phyloP scores from a whole-genome alignment of 78 protist genomes.

The Dictyostelium intermedium region DNA sequence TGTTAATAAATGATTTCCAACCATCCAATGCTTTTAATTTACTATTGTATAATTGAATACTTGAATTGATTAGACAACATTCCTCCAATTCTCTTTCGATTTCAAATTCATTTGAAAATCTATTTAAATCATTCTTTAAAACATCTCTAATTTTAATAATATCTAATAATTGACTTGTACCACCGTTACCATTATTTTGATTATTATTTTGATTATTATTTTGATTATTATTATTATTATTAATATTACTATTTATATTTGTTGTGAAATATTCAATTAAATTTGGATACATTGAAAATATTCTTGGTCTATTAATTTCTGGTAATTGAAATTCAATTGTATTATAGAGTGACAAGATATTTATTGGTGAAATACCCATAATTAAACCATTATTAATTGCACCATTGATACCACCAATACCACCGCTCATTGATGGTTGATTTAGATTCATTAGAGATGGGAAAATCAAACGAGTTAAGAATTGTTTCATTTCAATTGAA shows the following conservation, averaged over 20 bases:
- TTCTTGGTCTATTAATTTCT: constrained; percentile 29
- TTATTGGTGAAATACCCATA: not conserved
- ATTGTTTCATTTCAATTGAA: constrained; percentile 13
- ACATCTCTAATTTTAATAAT: not conserved
- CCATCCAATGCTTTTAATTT: constrained; percentile 33
- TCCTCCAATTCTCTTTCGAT: constrained; percentile 41
- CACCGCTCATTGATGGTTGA: not conserved
- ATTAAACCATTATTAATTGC: not conserved
- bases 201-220: not conserved
- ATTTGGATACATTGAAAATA: constrained; percentile 18
- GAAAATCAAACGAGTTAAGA: not conserved
- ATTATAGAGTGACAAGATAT: constrained; percentile 33
- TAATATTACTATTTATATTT: not conserved
- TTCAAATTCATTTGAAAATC: constrained; percentile 2
- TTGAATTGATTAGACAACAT: constrained; percentile 9
- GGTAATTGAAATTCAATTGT: constrained; percentile 21
- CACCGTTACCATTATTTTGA: not conserved
- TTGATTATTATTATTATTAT: not conserved
- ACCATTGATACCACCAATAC: not conserved
- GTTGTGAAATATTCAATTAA: not conserved
- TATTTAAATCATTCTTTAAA: constrained; percentile 12
- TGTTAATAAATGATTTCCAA: constrained; percentile 44
- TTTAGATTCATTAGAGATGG: not conserved
- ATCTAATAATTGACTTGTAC: not conserved
- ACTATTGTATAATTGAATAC: not conserved